Base-by-base conservation (phyloP, 2,329 filamentous ascomycete species). In the Parastagonospora nodorum region DNA sequence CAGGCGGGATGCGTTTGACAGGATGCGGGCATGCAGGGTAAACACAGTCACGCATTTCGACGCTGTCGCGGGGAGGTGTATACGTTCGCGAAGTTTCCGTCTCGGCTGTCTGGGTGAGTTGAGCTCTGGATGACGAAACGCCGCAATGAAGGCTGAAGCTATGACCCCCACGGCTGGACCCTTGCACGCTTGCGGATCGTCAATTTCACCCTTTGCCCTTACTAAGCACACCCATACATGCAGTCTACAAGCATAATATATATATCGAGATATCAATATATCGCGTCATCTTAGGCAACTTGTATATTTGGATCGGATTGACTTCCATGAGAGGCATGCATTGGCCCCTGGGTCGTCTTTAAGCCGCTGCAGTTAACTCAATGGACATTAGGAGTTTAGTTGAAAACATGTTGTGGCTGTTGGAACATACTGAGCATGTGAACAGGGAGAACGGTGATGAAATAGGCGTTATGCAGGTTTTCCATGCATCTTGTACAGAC, bases 31-130 rank as follows among this genome's bases (percentile, higher is more conserved):
- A 33, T 19, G 40, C 44, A 8, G 41, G 43, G 42, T 50, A 43
- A 42, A 49, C 30, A 45, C 48, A 32, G 50, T 45, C 48, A 64
- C 53, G 65, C 67, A 71, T 71, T 42, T 51, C 64, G 60, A 54
- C 53, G 49, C 64, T 57, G 48, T 50, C 48, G 37, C 48, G 32
- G 48, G 38, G 30, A 19, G 11, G 4, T 40, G 42, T 33, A 30
- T 27, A 42, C 43, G 35, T 40, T 35, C 28, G 38, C 38, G 33
- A n/a, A 33, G 24, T 39, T 38, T 42, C 47, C 41, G 48, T 57
- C 38, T 45, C 48, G 31, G 32, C 39, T 42, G 39, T 38, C 38
- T 33, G 29, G 14, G 39, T 44, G 38, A 44, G 44, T 43, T 45
- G 47, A 35, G 47, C 10, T 16, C 29, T 43, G 33, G 47, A 55